Base-by-base conservation (phyloP, 2,329 filamentous ascomycete species). In the Chrysoporthe deuterocubensis region DNA sequence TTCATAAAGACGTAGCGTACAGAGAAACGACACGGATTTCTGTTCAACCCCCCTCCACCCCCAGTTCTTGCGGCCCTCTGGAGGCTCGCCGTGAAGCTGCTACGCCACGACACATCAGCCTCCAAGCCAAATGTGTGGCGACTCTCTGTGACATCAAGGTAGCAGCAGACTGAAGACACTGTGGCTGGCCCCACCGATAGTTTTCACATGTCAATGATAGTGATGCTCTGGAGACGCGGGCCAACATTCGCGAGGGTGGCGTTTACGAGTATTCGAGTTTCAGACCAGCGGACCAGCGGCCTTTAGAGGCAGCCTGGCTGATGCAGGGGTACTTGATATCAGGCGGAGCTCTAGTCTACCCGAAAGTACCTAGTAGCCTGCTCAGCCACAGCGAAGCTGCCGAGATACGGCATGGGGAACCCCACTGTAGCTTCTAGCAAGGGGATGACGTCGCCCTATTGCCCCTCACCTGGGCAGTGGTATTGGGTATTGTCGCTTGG, bases 371-470 rank as follows among this genome's bases (percentile, higher is more conserved):
- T 13, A 2, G 14, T 54, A 26, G 43, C 14, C 13, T 32, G n/a
- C 59, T 32, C 58, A 42, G 58, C 42, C 56, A 54, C 32, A 44
- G 56, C 9, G n/a, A 21, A 43, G 11, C 54, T 43, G 54, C 18
- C n/a, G 46, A 59, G 16, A 37, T 32, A 50, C 21, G 63, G 21
- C 58, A 32, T 34, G 65, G 52, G 57, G 26, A 37, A 54, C 63
- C 50, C 63, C 63, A 65, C 63, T 59, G 54, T 65, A 65, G 54
- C 54, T 48, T 59, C 26, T 58, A 71, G 57, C 32, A 71, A 61
- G 42, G 71, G 68, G 61, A 68, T 67, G 26, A 69, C 67, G 54
- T 72, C 72, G 64, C 65, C 73, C 42, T 26, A 37, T 65, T 65
- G 63, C 63, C 63, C 63, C 63, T 65, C 63, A 58, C 42, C 44